A percentile compares a stretch with the other conserved stretches of the same genome.
Conservation (phyloP, 2,329 filamentous ascomycete species). For the Coniochaeta pulveracea region DNA sequence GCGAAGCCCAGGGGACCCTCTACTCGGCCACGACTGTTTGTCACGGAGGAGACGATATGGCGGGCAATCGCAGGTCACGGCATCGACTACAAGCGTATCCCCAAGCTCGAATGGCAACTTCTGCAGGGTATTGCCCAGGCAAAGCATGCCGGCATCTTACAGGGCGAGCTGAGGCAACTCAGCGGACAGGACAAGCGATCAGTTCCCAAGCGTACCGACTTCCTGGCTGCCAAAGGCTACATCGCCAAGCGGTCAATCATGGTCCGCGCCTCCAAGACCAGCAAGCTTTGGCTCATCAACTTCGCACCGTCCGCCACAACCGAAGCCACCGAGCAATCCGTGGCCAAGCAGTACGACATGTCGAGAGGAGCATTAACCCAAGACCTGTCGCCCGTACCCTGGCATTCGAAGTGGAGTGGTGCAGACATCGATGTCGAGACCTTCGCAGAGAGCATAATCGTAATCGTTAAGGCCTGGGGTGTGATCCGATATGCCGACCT, state of each 20-base stretch:
- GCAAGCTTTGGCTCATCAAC: conserved; percentile 47
- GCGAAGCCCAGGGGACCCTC: not conserved
- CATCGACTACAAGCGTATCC: conserved; percentile 45
- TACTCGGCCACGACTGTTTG: conserved; percentile 26
- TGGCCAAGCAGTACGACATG: conserved; percentile 17
- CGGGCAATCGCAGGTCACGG: conserved; percentile 47
- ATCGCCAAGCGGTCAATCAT: conserved; percentile 49
- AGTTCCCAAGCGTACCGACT: conserved; percentile 48
- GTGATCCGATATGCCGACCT: conserved; percentile 48
- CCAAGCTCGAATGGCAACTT: conserved; percentile 46
- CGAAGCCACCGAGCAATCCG: conserved; percentile 15
- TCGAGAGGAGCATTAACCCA: conserved; percentile 18
- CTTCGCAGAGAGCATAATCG: conserved; percentile 44
- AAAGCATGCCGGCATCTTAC: conserved; percentile 43
- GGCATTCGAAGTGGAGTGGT: conserved; percentile 44
- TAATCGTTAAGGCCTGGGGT: conserved; percentile 44
- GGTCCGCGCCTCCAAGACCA: conserved; percentile 47
- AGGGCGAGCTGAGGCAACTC: conserved; percentile 42
- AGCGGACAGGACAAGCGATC: conserved; percentile 54
- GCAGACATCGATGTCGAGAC: conserved; percentile 47
- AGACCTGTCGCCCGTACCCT: conserved; percentile 42
- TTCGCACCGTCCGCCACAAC: conserved; percentile 36
- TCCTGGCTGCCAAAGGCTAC: conserved; percentile 48
- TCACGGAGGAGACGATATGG: conserved; percentile 47
- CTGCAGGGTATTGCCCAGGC: conserved; percentile 46